Percentiles rank a stretch among this genome's conserved stretches.
Evolutionary conservation across 1,284 basidiomycete genomes (phyloP).

Genomic region (Lentinula novae-zelandiae): DNA sequence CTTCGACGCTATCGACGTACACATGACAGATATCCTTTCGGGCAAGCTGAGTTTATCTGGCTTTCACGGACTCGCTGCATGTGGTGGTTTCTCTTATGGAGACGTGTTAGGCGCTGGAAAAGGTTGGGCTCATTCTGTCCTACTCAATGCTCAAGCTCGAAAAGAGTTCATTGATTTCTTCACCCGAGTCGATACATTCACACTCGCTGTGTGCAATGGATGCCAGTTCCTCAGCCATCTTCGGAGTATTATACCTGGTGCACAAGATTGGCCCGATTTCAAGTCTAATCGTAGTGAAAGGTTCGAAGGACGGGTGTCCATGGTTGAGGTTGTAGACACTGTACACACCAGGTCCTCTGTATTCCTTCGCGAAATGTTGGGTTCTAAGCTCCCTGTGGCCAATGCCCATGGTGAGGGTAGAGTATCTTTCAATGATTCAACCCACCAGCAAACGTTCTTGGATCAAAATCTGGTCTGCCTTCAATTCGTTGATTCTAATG

Average conservation of each 20-base stretch:
- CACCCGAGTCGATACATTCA: slow-evolving; percentile 76
- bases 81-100: slow-evolving; percentile 98
- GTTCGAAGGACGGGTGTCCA: slow-evolving; percentile 86
- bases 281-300: slow-evolving; percentile 87
- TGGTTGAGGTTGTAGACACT: slow-evolving; percentile 72
- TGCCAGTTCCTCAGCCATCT: slow-evolving; percentile 96
- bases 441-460: slow-evolving; percentile 41
- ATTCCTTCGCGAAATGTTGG: slow-evolving; percentile 87
- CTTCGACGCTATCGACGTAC: slow-evolving; percentile 93
- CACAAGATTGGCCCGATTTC: slow-evolving; percentile 86
- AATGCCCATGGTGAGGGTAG: slow-evolving; percentile 97
- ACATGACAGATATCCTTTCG: slow-evolving; percentile 95
- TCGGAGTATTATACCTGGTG: slow-evolving; percentile 84
- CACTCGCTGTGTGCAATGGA: slow-evolving; percentile 96
- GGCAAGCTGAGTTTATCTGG: slow-evolving; percentile 59
- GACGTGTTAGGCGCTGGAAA: slow-evolving; percentile 97
- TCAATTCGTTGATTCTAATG: slow-evolving; percentile 74
- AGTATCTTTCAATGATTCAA: slow-evolving; percentile 58
- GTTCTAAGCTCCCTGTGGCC: slow-evolving; percentile 85
- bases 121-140: slow-evolving; percentile 95
- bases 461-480: slow-evolving; percentile 57
- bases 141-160: slow-evolving; percentile 75
- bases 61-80: slow-evolving; percentile 91
- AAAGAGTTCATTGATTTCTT: slow-evolving; percentile 84
- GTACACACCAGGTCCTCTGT: slow-evolving; percentile 61